phyloP scores from a whole-genome alignment of 2,329 filamentous ascomycete species.

The Pseudogymnoascus sp. region DNA sequence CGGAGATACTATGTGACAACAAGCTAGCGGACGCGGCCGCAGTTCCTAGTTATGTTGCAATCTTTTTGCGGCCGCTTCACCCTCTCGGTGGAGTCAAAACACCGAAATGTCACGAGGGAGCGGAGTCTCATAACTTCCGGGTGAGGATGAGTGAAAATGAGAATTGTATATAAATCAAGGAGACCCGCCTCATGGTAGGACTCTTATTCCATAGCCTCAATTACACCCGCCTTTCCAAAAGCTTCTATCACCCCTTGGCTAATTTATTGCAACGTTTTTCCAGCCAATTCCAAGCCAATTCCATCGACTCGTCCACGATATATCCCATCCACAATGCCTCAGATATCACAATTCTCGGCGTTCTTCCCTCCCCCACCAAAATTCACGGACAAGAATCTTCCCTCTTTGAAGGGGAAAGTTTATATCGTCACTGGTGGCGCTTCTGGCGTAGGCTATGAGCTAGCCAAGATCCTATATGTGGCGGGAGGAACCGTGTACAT shows the following conservation, averaged over 20 bases:
- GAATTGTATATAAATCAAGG: slow-evolving; percentile 2
- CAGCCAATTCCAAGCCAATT: not conserved
- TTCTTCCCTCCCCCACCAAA: slow-evolving; percentile 34
- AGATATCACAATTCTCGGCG: slow-evolving; percentile 16
- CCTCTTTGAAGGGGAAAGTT: slow-evolving; percentile 35
- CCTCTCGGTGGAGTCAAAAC: not conserved
- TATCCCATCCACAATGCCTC: not conserved
- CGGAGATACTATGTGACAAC: not conserved
- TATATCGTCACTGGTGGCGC: slow-evolving; percentile 39
- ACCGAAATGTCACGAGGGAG: not conserved
- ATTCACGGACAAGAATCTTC: slow-evolving; percentile 39
- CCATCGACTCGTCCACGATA: not conserved
- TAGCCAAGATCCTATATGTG: slow-evolving; percentile 45
- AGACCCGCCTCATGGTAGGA: not conserved
- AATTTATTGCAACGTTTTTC: not conserved
- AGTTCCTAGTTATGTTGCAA: not conserved
- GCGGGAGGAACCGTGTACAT: slow-evolving; percentile 47
- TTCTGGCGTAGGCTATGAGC: slow-evolving; percentile 40
- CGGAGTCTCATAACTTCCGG: slow-evolving; percentile 7
- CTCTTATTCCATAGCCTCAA: not conserved
- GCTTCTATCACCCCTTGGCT: not conserved
- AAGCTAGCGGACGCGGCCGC: not conserved
- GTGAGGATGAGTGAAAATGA: not conserved
- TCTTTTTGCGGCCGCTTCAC: not conserved
- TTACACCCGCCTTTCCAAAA: not conserved